Conservation (phyloP, 2,329 filamentous ascomycete species). For the Xylaria sp. region DNA sequence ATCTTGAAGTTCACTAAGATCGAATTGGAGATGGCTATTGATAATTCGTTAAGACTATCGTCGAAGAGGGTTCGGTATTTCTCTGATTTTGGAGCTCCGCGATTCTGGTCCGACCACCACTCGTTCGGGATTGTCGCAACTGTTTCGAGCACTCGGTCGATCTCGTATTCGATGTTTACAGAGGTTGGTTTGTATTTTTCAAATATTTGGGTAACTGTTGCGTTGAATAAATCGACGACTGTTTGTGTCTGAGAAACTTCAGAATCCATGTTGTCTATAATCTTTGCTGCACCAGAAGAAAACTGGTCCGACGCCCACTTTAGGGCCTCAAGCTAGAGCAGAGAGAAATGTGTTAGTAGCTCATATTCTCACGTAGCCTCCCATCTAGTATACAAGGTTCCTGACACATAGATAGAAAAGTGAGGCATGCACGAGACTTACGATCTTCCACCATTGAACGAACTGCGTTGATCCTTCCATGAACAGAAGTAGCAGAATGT, state of each 20-base stretch:
- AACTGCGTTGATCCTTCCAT: slow-evolving; percentile 66
- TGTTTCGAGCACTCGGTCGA: not conserved
- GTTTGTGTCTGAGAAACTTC: slow-evolving; percentile 3
- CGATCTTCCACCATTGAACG: slow-evolving; percentile 46
- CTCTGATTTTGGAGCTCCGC: not conserved
- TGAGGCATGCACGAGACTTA: slow-evolving; percentile 8
- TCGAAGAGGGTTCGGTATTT: not conserved
- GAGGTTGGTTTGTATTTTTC: slow-evolving; percentile 3
- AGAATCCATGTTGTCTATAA: not conserved
- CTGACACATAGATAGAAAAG: not conserved
- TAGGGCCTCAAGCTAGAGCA: not conserved
- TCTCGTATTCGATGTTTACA: not conserved
- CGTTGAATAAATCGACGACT: slow-evolving; percentile 11
- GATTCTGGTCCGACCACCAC: not conserved
- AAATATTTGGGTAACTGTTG: slow-evolving; percentile 6
- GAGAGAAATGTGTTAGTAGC: not conserved
- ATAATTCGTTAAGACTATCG: not conserved
- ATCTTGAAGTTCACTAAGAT: slow-evolving; percentile 1
- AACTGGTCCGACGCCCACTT: not conserved
- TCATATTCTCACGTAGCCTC: too few species aligned
- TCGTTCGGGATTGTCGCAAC: slow-evolving; percentile 8
- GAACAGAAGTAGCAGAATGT: slow-evolving; percentile 64
- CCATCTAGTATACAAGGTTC: too few species aligned
- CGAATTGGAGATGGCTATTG: not conserved
- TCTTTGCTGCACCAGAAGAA: not conserved